These are phyloP conservation scores for Plasmodium sp. DNA, from an alignment of 169 alveolate genomes.

Conservation along the genomic window DNA sequence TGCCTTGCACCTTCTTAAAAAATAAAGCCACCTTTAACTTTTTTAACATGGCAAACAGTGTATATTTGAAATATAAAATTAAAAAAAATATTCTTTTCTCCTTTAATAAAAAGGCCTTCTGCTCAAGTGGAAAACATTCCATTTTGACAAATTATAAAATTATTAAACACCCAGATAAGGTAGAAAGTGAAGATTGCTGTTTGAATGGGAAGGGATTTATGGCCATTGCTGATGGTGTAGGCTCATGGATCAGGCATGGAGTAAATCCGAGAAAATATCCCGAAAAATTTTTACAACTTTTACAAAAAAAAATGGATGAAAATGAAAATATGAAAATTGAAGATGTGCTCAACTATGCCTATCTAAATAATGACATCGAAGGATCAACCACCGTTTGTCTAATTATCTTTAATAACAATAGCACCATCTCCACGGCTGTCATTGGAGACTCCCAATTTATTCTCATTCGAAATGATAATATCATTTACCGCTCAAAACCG, in stretches of 20 bases:
- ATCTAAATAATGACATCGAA: constrained; percentile 18
- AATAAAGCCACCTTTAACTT: constrained; percentile 21
- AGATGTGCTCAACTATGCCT: constrained; percentile 53
- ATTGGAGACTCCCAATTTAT: constrained; percentile 44
- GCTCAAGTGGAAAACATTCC: not conserved
- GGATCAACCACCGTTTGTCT: constrained; percentile 59
- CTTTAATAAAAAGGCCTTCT: constrained; percentile 14
- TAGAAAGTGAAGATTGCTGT: constrained; percentile 55
- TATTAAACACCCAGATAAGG: constrained; percentile 44
- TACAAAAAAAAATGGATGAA: constrained; percentile 25
- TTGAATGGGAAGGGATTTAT: constrained; percentile 30
- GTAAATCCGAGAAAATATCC: constrained; percentile 47
- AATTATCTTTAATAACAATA: constrained; percentile 30
- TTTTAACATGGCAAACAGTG: constrained; percentile 29
- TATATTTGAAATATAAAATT: constrained; percentile 25
- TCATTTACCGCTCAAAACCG: constrained; percentile 12
- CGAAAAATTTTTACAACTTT: constrained; percentile 29
- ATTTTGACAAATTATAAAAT: constrained; percentile 36
- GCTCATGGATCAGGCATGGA: constrained; percentile 23
- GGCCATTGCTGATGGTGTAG: constrained; percentile 53
- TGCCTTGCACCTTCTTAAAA: constrained; percentile 10
- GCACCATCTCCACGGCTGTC: constrained; percentile 36
- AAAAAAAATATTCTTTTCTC: constrained; percentile 1
- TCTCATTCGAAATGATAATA: constrained; percentile 24
- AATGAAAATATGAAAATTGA: constrained; percentile 30